A percentile compares a stretch with the other conserved stretches of the same genome.
Evolutionary conservation across 768 basidiomycete genomes (phyloP).

Genomic region (Russula olivacea): DNA sequence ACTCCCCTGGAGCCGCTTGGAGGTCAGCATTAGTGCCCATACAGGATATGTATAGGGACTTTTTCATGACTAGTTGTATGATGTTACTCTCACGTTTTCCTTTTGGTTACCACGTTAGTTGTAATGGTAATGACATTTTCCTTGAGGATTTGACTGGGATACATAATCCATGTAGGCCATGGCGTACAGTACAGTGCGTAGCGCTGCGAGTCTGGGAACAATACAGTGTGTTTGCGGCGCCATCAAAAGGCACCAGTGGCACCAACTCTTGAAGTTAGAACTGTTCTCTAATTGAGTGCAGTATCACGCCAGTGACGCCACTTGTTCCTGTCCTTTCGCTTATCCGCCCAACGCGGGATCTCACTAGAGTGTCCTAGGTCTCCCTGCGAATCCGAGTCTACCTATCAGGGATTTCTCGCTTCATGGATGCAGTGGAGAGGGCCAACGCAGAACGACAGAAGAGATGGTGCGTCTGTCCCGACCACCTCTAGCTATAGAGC

Average conservation of each 20-base stretch:
- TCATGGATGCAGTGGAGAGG: conserved; percentile 79
- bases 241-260: no score
- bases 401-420: no score
- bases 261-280: no score
- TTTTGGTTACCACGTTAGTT: background rate
- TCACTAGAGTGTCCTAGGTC: background rate
- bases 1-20: background rate
- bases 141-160: no score
- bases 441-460: conserved; percentile 69
- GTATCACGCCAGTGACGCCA: background rate
- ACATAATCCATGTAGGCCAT: no score
- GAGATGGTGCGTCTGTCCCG: conserved; percentile 44
- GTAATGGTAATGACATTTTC: background rate
- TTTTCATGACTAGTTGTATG: background rate
- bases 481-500: background rate
- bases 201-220: no score
- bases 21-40: conserved; percentile 6
- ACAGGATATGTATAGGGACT: background rate
- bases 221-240: no score
- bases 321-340: background rate
- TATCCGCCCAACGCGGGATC: background rate
- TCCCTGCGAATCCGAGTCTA: background rate
- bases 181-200: no score
- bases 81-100: background rate
- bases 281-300: no score